Conservation (phyloP, 192 early-diverging fungal species). For the Podila epicladia region DNA sequence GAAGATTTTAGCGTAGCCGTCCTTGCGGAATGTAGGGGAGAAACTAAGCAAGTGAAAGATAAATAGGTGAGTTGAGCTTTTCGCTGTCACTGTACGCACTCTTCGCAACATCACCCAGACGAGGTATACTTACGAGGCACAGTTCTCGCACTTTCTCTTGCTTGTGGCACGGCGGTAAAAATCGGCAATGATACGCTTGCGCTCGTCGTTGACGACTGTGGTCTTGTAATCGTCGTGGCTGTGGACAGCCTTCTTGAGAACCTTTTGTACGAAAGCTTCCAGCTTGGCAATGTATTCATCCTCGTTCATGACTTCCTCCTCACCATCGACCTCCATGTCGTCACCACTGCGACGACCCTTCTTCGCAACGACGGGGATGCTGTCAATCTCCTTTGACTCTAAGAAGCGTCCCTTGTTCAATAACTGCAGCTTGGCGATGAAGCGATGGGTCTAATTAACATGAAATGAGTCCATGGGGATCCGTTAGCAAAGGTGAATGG, state of each 20-base stretch:
- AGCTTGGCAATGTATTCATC: slow-evolving; percentile 64
- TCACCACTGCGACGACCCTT: slow-evolving; percentile 51
- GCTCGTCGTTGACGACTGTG: slow-evolving; percentile 62
- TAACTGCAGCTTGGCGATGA: slow-evolving; percentile 82
- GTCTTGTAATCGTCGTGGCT: slow-evolving; percentile 57
- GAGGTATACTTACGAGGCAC: slow-evolving; percentile 54
- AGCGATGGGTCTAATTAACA: slow-evolving; percentile 60
- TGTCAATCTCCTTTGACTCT: slow-evolving; percentile 87
- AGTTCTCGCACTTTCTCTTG: slow-evolving; percentile 71
- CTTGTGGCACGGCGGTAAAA: slow-evolving; percentile 57
- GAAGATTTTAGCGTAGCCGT: slow-evolving; percentile 89
- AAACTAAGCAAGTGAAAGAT: slow-evolving; percentile 16
- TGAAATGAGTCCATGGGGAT: neutral
- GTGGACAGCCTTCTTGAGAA: slow-evolving; percentile 16
- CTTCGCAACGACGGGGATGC: slow-evolving; percentile 54
- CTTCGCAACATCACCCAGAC: neutral
- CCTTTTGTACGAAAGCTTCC: slow-evolving; percentile 23
- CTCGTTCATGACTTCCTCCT: slow-evolving; percentile 51
- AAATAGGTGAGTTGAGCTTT: neutral
- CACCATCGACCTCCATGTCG: slow-evolving; percentile 62
- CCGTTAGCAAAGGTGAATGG: neutral
- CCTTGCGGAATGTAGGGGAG: slow-evolving; percentile 80
- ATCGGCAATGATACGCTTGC: slow-evolving; percentile 58
- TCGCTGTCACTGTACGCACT: no score
- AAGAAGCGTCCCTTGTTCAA: slow-evolving; percentile 87